phyloP scores from a whole-genome alignment of 1,139 yeast genomes.

The Suhomyces ambrosiae region DNA sequence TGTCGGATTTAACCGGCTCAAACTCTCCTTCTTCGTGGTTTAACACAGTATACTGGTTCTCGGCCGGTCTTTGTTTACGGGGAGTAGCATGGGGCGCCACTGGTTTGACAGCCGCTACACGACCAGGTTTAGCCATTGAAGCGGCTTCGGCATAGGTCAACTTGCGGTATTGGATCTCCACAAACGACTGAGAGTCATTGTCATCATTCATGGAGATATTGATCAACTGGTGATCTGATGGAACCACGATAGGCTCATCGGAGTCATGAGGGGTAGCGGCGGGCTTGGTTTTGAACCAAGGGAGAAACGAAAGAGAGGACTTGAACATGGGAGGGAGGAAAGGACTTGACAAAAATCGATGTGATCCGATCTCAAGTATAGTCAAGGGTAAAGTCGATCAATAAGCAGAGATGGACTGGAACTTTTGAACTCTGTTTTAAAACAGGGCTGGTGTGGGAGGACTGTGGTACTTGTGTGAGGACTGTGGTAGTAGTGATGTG shows the following conservation, averaged over 20 bases:
- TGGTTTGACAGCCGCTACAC: constrained; percentile 7
- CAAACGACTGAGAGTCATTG: constrained; percentile 35
- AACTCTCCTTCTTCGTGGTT: constrained; percentile 9
- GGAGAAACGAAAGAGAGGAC: constrained; percentile 17
- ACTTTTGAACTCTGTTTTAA: too few relatives aligned
- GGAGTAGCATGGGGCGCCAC: constrained; percentile 10
- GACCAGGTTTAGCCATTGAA: constrained; percentile 25
- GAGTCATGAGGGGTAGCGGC: constrained; percentile 4
- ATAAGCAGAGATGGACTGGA: too few relatives aligned
- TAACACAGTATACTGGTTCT: constrained; percentile 16
- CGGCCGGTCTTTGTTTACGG: constrained; percentile 9
- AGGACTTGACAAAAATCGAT: too few relatives aligned
- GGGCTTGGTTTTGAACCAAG: constrained; percentile 23
- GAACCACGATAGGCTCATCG: constrained; percentile 28
- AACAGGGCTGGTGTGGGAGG: too few relatives aligned
- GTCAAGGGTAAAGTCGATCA: too few relatives aligned
- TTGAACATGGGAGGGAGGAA: too few relatives aligned
- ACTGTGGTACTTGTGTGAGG: too few relatives aligned
- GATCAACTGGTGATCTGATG: constrained; percentile 30
- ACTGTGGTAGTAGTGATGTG: too few relatives aligned
- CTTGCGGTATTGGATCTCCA: constrained; percentile 39
- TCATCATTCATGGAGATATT: constrained; percentile 39
- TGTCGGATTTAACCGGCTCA: constrained; percentile 15
- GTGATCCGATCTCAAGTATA: too few relatives aligned
- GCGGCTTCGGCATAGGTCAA: constrained; percentile 52